These are phyloP conservation scores for Prunus yedoensis DNA, from an alignment of 331 rosid genomes.

Conservation along the genomic window DNA sequence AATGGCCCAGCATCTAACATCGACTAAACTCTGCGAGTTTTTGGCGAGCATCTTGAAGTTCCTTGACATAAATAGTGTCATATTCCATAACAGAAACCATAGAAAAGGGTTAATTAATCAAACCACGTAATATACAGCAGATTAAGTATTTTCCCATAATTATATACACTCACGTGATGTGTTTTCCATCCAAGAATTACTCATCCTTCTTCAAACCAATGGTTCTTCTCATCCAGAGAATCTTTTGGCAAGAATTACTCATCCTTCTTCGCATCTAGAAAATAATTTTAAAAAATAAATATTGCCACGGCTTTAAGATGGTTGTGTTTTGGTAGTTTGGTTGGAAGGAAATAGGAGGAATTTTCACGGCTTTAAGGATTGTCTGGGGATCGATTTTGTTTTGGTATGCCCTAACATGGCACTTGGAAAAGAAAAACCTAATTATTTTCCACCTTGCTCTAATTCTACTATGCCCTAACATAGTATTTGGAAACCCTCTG, in stretches of 20 bases:
- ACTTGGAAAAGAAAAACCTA: too few relatives aligned
- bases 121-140: slow-evolving; percentile 5
- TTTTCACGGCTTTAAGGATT: too few relatives aligned
- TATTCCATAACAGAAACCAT: slow-evolving; percentile 3
- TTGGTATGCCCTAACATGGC: too few relatives aligned
- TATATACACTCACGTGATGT: slow-evolving; percentile 71
- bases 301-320: too few relatives aligned
- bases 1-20: slow-evolving; percentile 26
- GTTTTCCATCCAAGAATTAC: slow-evolving; percentile 95
- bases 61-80: slow-evolving; percentile 76
- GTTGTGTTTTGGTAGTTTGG: too few relatives aligned
- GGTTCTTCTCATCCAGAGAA: slow-evolving; percentile 58
- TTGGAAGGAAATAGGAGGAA: too few relatives aligned
- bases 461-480: background rate
- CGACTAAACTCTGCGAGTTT: slow-evolving; percentile 74
- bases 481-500: background rate
- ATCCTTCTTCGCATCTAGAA: slow-evolving; percentile 82
- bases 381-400: too few relatives aligned
- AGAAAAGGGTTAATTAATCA: background rate
- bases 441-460: background rate
- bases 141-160: background rate
- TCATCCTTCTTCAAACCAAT: slow-evolving; percentile 89
- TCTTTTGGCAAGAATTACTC: slow-evolving; percentile 38
- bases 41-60: slow-evolving; percentile 86
- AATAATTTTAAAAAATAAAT: too few relatives aligned